Evolutionary conservation across 106 monocot genomes (phyloP).

Genomic region (Vanilla planifolia): DNA sequence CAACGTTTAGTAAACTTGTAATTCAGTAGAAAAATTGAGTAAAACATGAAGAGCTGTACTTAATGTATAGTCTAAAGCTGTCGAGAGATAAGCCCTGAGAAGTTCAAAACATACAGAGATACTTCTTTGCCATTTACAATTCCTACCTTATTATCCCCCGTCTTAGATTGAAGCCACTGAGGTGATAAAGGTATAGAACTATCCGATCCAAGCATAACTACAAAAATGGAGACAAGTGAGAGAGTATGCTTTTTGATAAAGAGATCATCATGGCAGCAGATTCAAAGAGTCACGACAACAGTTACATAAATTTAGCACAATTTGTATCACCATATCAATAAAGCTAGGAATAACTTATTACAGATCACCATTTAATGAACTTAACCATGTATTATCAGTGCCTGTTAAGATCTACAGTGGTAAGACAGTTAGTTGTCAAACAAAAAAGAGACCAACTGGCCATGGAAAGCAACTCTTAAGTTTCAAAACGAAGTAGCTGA

Average conservation of each 20-base stretch:
- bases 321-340: not conserved
- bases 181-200: conserved; percentile 77
- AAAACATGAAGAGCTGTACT: not conserved
- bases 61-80: not conserved
- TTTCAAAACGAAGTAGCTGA: too few species aligned
- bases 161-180: conserved; percentile 88
- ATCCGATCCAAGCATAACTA: conserved; percentile 65
- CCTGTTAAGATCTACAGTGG: too few species aligned
- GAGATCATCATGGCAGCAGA: not conserved
- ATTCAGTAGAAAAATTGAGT: not conserved
- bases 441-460: too few species aligned
- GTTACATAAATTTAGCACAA: not conserved
- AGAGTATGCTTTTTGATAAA: not conserved
- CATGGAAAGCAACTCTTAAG: too few species aligned
- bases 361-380: too few species aligned
- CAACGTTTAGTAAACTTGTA: not conserved
- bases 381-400: too few species aligned
- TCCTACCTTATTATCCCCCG: conserved; percentile 59
- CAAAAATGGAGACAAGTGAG: conserved; percentile 4
- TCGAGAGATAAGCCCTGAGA: not conserved
- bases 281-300: not conserved
- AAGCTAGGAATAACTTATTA: too few species aligned
- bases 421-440: too few species aligned
- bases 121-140: not conserved
- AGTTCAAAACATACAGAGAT: conserved; percentile 6